Evolutionary conservation across 441 rosid genomes (phyloP), one percentile per base, ranked within the genome.

Genomic region (Populus hybrid): DNA sequence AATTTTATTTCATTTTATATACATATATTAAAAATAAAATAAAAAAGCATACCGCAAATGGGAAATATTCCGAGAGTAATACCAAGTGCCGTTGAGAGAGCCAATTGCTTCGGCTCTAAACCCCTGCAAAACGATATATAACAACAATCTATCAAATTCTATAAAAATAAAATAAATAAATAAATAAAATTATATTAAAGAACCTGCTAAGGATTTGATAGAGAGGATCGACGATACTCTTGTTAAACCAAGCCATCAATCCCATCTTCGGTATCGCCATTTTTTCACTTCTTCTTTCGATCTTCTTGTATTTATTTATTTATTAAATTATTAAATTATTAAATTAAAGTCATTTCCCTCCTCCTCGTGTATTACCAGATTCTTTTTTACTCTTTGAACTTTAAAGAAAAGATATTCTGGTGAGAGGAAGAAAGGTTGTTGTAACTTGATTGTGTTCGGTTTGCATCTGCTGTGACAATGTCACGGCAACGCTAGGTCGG

Each of bases 31-130:
- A 28, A 28, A 28, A 28, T 28, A 2, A 28, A 28, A 18, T 9
- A 63, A 12, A 46, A 65, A 46, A 7, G 40, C 80, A 70, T 80
- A 92, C 98, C 98, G 46, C 97, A 93, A 42, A 94, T 90, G 5
- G 99, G 99, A 79, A 94, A 94, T 46, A 95, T 66, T 72, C 98
- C 98, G 72, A 95, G 63, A 32, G 97, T 90, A 72, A 92, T 79
- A 30, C 99, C 99, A 72, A 93, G 85, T 81, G 99, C 96, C 1
- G 96, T 84, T 53, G 98, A 93, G 80, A 93, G 89, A 4, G 98
- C 98, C 79, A 95, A 80, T 82, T 92, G 96, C 88, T 86, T 92
- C 10, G 99, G 99, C 81, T 95, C 97, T 65, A 92, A 84, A 73
- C 99, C 96, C 82, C 96, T 95, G 86, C 46, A 77, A 77, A 61